These are phyloP conservation scores for Beauveria medogensis DNA, from an alignment of 2,329 filamentous ascomycete species.

Conservation along the genomic window DNA sequence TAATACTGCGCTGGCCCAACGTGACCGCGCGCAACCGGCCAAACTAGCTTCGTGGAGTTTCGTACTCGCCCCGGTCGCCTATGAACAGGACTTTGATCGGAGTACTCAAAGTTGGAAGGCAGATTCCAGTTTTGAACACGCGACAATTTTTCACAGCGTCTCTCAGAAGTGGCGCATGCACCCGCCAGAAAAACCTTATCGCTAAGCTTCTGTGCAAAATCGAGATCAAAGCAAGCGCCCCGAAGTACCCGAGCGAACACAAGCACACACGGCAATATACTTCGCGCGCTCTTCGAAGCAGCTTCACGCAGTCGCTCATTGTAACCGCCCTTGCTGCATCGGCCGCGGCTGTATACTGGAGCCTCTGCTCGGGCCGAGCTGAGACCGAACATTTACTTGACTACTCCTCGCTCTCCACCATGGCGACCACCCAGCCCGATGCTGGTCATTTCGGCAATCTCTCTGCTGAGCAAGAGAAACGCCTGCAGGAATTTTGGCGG, in stretches of 20 bases:
- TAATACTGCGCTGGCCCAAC: background rate
- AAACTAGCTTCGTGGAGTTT: background rate
- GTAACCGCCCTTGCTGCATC: background rate
- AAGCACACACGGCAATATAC: background rate
- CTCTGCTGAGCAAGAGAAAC: slow-evolving; percentile 81
- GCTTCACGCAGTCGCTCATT: background rate
- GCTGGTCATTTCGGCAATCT: slow-evolving; percentile 78
- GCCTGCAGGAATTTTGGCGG: slow-evolving; percentile 81
- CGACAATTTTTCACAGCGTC: background rate
- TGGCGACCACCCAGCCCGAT: slow-evolving; percentile 35
- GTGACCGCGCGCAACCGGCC: background rate
- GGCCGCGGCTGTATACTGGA: background rate
- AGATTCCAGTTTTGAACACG: background rate
- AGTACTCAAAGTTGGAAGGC: background rate
- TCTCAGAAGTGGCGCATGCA: background rate
- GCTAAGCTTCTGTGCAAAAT: background rate
- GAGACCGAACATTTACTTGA: background rate
- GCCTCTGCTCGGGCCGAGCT: background rate
- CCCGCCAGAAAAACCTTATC: background rate
- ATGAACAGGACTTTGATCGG: background rate
- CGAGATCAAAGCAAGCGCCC: background rate
- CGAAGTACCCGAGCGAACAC: background rate
- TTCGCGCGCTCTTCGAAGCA: background rate
- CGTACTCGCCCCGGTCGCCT: background rate
- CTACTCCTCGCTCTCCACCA: slow-evolving; percentile 15